Evolutionary conservation across 257 asterid genomes (phyloP).

Genomic region (Rauvolfia tetraphylla): DNA sequence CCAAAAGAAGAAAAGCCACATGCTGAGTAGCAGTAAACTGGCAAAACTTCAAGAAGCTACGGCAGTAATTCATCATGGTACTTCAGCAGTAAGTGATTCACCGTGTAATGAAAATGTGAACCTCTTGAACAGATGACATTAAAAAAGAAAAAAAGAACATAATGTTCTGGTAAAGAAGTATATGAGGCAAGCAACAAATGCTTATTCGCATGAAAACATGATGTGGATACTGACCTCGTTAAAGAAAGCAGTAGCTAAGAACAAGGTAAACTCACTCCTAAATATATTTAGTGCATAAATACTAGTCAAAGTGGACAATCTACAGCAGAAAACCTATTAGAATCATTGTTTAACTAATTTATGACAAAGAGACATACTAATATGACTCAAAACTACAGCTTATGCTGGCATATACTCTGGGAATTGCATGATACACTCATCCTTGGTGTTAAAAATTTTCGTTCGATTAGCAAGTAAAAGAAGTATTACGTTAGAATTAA

Average conservation of each 20-base stretch:
- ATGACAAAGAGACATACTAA: background rate
- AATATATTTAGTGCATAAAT: background rate
- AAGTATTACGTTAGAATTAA: constrained; percentile 7
- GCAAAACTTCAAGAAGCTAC: background rate
- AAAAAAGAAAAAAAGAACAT: too few relatives aligned
- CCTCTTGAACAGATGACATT: background rate
- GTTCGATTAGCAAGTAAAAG: background rate
- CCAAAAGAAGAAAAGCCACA: too few relatives aligned
- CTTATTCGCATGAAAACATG: background rate
- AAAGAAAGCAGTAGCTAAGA: background rate
- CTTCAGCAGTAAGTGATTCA: background rate
- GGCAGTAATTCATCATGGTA: background rate
- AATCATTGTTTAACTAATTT: background rate
- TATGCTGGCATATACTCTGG: background rate
- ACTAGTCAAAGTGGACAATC: background rate
- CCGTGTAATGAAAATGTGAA: background rate
- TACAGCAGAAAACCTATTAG: background rate
- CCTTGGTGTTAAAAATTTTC: background rate
- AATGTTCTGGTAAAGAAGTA: too few relatives aligned
- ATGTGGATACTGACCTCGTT: background rate
- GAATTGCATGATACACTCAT: background rate
- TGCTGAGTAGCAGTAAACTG: too few relatives aligned
- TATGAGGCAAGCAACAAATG: background rate
- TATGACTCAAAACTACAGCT: background rate
- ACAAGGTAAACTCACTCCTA: background rate